Base-by-base conservation (phyloP, 2,329 filamentous ascomycete species). In the Trichoderma arundinaceum region DNA sequence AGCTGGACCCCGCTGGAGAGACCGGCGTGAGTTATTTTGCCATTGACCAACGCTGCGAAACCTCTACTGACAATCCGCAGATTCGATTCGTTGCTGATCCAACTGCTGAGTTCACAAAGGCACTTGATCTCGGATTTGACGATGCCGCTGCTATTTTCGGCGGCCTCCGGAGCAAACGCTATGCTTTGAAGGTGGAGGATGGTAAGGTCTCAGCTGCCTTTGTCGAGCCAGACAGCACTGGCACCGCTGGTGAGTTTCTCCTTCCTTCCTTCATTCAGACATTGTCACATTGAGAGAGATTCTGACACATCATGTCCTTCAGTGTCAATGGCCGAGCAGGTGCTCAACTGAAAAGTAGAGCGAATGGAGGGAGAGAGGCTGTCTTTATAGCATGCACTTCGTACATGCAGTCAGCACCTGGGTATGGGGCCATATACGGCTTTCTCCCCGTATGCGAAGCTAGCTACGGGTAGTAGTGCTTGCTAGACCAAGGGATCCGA, bases 51-150 rank as follows among this genome's bases (percentile, higher is more conserved):
- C 13, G 10, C 12, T 7, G 12, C 32, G 3, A 13, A 57, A 32
- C 19, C 9, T 5, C 10, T 12, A n/a, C 52, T 41, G 13, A 57
- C 22, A 15, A 39, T 54, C 43, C 3, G 28, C 68, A 95, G 91
- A 89, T 97, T 73, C 92, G 94, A 69, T 97, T 96, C 84, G 83
- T 97, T 48, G 92, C 90, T 58, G 94, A 97, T 77, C 91, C 92
- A 7, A 84, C 87, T 7, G 90, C 88, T 66, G 83, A 86, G 67
- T 96, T 97, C 80, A 95, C 92, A 70, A 89, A 92, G 76, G 89
- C 90, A 3, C 83, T 97, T 41, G 92, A 96, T 67, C 84, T 97
- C 49, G 85, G 86, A 69, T 97, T 97, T 74, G 92, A 97, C 69
- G 90, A 86, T 59, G 73, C 71, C 10, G 83, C 86, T 12, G 83